Conservation (phyloP, 2,329 filamentous ascomycete genomes). For the Hypoxylon sp. region DNA sequence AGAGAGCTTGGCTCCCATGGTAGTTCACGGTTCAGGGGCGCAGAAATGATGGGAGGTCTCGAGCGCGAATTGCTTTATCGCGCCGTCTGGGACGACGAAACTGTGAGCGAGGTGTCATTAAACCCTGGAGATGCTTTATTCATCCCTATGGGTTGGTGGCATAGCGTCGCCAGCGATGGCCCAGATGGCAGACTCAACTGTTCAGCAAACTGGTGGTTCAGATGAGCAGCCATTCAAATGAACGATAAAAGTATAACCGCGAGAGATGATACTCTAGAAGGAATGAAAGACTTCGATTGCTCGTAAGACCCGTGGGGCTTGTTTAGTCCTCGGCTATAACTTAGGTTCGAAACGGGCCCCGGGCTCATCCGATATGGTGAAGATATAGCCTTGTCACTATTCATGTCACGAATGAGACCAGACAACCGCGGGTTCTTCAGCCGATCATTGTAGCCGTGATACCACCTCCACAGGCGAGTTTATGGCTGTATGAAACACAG, state of each 20-base stretch:
- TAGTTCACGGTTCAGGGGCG: conserved; percentile 71
- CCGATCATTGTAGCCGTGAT: too few species aligned
- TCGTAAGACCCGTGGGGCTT: background rate
- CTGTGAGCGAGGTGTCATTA: conserved; percentile 66
- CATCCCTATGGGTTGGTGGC: conserved; percentile 89
- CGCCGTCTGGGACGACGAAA: conserved; percentile 72
- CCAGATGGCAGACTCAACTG: conserved; percentile 52
- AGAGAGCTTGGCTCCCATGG: conserved; percentile 53
- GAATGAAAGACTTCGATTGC: background rate
- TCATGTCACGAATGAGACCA: too few species aligned
- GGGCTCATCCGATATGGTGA: too few species aligned
- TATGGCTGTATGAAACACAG: too few species aligned
- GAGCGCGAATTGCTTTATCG: conserved; percentile 75
- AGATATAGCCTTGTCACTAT: too few species aligned
- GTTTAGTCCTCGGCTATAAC: background rate
- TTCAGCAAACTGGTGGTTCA: conserved; percentile 83
- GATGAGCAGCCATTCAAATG: conserved; percentile 60
- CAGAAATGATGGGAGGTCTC: conserved; percentile 90
- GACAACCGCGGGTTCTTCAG: too few species aligned
- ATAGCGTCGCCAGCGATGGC: conserved; percentile 77
- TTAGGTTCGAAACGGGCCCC: background rate
- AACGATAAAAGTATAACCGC: background rate
- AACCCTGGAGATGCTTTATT: conserved; percentile 77
- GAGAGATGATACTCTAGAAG: background rate
- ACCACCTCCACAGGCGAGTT: too few species aligned